Base-by-base conservation (phyloP, 768 basidiomycete species). In the Collybiopsis luxurians region DNA sequence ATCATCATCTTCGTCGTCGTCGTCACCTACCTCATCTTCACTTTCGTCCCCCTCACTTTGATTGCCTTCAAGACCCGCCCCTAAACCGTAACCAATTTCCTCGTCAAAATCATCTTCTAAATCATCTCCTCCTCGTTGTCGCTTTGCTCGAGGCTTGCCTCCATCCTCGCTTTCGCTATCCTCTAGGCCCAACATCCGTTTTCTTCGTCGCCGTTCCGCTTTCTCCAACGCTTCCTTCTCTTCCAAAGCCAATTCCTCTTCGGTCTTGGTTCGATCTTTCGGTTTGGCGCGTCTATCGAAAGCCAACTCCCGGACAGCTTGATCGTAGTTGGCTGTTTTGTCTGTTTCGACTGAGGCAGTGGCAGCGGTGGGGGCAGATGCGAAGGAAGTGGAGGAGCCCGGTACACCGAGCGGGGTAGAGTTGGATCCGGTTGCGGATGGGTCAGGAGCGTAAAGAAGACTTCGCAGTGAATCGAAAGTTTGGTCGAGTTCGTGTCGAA, bases 191-290 rank as follows among this genome's bases (percentile, higher is more conserved):
- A 89, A 69, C 95, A 98, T 97, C 23, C 97, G 84, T 63, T 85
- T 76, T 47, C 87, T 69, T 27, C 97, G 79, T 61, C 77, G 80
- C 63, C 81, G 77, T 73, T 99, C 97, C 1, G 92, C 91, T 69
- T 86, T 88, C 72, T 95, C 90, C 53, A 99, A 71, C 4, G 82
- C 79, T 62, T 91, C 90, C 64, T 92, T 95, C 66, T 90, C 91
- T 59, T 96, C 94, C 59, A 89, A 58, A 4, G 95, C 95, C 27
- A 94, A 64, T 66, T 99, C 97, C 64, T 98, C 94, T 64, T 97
- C 96, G 0, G 95, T 98, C 75, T 97, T 98, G 27, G 92, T 95
- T 55, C 97, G 75, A 68, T 99, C 91, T 67, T 93, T 97, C 0
- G 97, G 90, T 60, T 95, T 92, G 2, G 97, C 90, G 1, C 97